Conservation (phyloP, 306 rosid genomes). For the Glycine soja region DNA sequence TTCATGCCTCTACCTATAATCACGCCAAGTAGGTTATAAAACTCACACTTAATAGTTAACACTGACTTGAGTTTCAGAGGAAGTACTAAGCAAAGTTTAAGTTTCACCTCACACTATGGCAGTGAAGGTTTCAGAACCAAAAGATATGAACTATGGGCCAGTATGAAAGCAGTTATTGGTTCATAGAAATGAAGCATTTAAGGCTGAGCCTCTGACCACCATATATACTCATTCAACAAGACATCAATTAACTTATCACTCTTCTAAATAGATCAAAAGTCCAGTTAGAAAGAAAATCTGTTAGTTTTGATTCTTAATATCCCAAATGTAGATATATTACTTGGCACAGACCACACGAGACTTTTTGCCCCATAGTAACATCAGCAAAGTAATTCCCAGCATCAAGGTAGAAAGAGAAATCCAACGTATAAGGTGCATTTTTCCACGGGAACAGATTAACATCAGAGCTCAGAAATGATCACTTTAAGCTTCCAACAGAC, state of each 20-base stretch:
- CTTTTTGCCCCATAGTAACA: not conserved
- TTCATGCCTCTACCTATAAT: not conserved
- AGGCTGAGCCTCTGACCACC: not conserved
- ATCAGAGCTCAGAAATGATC: not conserved
- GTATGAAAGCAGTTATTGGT: slow-evolving; percentile 1
- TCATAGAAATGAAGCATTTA: not conserved
- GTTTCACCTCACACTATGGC: not conserved
- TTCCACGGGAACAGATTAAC: slow-evolving; percentile 6
- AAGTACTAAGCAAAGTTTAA: not conserved
- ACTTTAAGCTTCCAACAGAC: slow-evolving; percentile 2
- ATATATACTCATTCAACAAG: slow-evolving; percentile 13
- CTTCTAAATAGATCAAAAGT: too few relatives aligned
- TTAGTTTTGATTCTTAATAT: not conserved
- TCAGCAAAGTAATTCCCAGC: not conserved
- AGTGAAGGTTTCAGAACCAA: slow-evolving; percentile 12
- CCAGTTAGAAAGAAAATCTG: not conserved
- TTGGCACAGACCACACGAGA: not conserved
- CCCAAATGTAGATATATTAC: not conserved
- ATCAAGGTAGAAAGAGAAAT: not conserved
- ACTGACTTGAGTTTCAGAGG: slow-evolving; percentile 1
- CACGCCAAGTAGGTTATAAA: not conserved
- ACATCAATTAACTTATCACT: not conserved
- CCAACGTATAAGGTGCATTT: not conserved
- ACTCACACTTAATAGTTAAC: not conserved
- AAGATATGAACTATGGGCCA: not conserved